Base-by-base conservation (phyloP, 2,329 filamentous ascomycete genomes). In the Colletotrichum gloeosporioides region DNA sequence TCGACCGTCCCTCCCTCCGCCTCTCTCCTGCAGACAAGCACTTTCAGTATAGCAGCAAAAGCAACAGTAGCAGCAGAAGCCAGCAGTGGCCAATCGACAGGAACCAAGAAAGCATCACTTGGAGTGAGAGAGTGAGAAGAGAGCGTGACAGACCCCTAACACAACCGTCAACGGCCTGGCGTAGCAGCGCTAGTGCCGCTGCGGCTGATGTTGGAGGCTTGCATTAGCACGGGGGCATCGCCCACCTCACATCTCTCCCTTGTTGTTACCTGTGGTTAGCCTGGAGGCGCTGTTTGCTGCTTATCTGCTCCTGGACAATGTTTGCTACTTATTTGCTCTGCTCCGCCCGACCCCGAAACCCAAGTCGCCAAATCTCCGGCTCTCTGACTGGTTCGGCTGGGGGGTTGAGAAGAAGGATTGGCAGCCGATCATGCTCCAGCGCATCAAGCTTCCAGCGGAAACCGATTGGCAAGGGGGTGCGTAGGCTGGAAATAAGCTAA, bases 201-300 rank as follows among this genome's bases (percentile, higher is more conserved):
- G 73, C 73, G 63, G 73, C 73, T 73, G 70, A 69, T 64, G 44
- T 8, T 63, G 36, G 68, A 32, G 66, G 44, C 31, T 39, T 61
- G 66, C 66, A 29, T 39, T 44, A 69, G 53, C 61, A 53, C 31
- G 22, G 49, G 34, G 69, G 62, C 69, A 66, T 34, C 39, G 69
- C 61, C 39, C 62, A 71, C 34, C 44, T 31, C 44, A 57, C 34
- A 27, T 61, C 57, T 29, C 15, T 61, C 31, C 31, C 22, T 31
- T 61, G 27, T 32, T 61, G 9, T 25, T 25, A 12, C 31, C 32
- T 63, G 61, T 22, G 25, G 31, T 25, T 31, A n/a, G 13, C 34
- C 25, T 18, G 13, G 29, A 36, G 9, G 55, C 27, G 66, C 32
- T 18, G 15, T 59, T 59, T 59, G 10, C 18, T 66, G 64, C n/a